Evolutionary conservation across 2,329 filamentous ascomycete genomes (phyloP), one percentile per base, ranked within the genome.

Genomic region (Leptographium flavum): DNA sequence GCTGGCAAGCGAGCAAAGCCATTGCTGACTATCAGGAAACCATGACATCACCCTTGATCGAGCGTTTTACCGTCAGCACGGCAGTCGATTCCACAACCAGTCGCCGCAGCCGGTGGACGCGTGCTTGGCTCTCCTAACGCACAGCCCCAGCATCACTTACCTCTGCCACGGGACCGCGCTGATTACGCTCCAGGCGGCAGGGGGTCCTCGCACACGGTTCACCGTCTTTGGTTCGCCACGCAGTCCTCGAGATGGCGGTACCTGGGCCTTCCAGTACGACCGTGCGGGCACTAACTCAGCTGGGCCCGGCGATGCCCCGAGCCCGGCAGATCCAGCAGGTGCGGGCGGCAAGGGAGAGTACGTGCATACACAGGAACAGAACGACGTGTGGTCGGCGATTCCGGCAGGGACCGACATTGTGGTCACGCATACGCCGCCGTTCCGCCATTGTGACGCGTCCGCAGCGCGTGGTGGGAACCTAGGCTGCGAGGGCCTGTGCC

Each of bases 31-130:
- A n/a, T n/a, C n/a, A 81, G 81, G 83, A 25, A 88, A 87, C 56
- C 83, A 87, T 60, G 83, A 87, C 56, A 66, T 83, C 42, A 82
- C 80, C 0, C 70, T 87, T 7, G 82, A 87, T 55, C 53, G 63
- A n/a, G 57, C 65, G 3, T 85, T 83, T 57, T 81, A 77, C 56
- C 53, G 60, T 9, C 58, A 71, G 35, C 66, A 78, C 52, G 70
- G 71, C 1, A 53, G 56, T 1, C 63, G 64, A 43, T 76, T 79
- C 54, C 76, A 79, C 55, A 77, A 74, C 54, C 69, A 75, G 42
- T 55, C 57, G 4, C 65, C 66, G 0, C 73, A 83, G 55, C 69
- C 73, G 28, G 57, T 70, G 0, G 57, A 61, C 8, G 64, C 66
- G 28, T 83, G 79, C 55, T 63, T 73, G 32, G 57, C 62, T 1